Conservation (phyloP, 2,329 filamentous ascomycete genomes). For the Ceratocystis cubensis region DNA sequence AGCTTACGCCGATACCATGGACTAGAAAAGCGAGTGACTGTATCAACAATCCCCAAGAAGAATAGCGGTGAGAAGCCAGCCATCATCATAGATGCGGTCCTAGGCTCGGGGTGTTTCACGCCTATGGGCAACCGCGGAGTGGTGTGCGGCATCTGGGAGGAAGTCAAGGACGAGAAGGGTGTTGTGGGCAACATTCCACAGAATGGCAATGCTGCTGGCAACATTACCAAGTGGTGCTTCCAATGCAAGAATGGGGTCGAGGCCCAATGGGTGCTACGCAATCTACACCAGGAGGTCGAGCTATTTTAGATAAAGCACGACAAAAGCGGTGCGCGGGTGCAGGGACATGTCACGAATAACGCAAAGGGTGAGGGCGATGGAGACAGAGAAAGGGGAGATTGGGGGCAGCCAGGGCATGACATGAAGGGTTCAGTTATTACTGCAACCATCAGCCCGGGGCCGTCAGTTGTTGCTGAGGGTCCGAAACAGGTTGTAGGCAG, state of each 20-base stretch:
- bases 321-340: neutral
- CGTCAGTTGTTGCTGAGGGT: constrained; percentile 4
- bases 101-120: constrained; percentile 75
- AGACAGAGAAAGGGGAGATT: neutral
- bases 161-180: constrained; percentile 51
- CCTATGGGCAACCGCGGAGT: constrained; percentile 74
- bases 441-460: neutral
- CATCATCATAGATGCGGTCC: constrained; percentile 66
- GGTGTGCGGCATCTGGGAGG: constrained; percentile 78
- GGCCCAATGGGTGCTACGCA: constrained; percentile 43
- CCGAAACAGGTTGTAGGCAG: neutral
- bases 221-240: constrained; percentile 52
- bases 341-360: neutral
- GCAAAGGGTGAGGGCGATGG: neutral
- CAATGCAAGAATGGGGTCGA: constrained; percentile 43
- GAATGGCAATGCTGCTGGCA: constrained; percentile 40
- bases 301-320: constrained; percentile 18
- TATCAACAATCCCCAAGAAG: constrained; percentile 57
- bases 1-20: constrained; percentile 49
- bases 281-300: constrained; percentile 44
- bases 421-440: neutral
- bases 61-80: constrained; percentile 39
- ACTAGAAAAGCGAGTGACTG: constrained; percentile 73
- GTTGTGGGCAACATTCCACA: constrained; percentile 40
- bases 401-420: neutral